Conservation (phyloP, 305 asterid genomes). For the Fraxinus dipetala region DNA sequence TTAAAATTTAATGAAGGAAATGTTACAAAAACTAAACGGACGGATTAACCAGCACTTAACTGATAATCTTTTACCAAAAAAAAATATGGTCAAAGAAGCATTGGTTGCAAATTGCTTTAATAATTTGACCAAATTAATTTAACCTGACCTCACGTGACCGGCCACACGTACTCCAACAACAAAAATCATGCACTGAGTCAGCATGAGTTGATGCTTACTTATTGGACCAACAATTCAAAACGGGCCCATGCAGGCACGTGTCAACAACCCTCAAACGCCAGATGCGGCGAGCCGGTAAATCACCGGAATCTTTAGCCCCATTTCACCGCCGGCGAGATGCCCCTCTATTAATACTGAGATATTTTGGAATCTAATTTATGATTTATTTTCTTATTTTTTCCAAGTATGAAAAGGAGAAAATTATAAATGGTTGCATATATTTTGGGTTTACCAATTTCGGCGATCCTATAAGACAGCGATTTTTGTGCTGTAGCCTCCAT, state of each 20-base stretch:
- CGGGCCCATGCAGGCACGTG: conserved; percentile 46
- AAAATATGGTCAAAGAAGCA: conserved; percentile 40
- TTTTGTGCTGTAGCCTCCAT: conserved; percentile 41
- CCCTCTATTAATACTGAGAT: conserved; percentile 22
- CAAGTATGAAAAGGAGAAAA: conserved; percentile 2
- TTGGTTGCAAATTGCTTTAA: conserved; percentile 23
- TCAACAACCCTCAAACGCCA: neutral
- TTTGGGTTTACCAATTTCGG: conserved; percentile 35
- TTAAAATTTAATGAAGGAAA: neutral
- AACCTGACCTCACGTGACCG: conserved; percentile 78
- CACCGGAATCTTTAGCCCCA: conserved; percentile 37
- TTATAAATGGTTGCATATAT: conserved; percentile 15
- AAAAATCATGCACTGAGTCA: conserved; percentile 43
- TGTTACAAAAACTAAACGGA: neutral
- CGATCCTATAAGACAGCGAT: conserved; percentile 58
- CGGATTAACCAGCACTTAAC: neutral
- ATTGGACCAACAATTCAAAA: conserved; percentile 47
- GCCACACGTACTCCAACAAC: conserved; percentile 61
- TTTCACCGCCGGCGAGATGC: conserved; percentile 29
- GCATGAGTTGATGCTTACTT: conserved; percentile 42
- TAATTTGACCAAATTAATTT: conserved; percentile 58
- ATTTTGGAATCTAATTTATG: conserved; percentile 27
- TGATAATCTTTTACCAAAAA: neutral
- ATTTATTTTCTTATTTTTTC: neutral
- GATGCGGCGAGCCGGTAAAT: conserved; percentile 53